Conservation (phyloP, 345 rosid species). For the Corymbia maculata region DNA sequence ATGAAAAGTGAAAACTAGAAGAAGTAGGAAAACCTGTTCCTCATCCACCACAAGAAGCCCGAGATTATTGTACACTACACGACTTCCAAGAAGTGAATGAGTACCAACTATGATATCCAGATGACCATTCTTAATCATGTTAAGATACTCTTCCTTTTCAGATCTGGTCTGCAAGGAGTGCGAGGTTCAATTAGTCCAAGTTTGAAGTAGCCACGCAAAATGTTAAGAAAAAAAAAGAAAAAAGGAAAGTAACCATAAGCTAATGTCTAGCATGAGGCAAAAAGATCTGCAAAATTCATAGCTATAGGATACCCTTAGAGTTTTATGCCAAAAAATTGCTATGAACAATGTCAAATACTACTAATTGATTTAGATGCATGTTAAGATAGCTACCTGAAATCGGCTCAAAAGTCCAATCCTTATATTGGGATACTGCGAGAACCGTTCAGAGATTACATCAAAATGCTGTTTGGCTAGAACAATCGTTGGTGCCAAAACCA, state of each 20-base stretch:
- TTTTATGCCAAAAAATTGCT: neutral
- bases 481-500: conserved; percentile 94
- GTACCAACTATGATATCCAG: conserved; percentile 87
- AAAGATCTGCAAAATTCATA: neutral
- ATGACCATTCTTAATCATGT: conserved; percentile 69
- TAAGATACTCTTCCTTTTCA: conserved; percentile 62
- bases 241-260: neutral
- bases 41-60: conserved; percentile 98
- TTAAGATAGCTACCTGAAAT: conserved; percentile 59
- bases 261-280: neutral
- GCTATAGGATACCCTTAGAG: neutral
- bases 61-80: conserved; percentile 78
- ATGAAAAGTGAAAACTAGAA: neutral
- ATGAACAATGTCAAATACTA: neutral
- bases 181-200: conserved; percentile 11
- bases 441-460: conserved; percentile 75
- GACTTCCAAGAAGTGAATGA: conserved; percentile 93
- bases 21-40: conserved; percentile 71
- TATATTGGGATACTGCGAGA: conserved; percentile 47
- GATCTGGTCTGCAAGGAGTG: conserved; percentile 56
- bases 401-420: conserved; percentile 85
- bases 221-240: neutral
- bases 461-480: conserved; percentile 95
- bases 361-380: neutral
- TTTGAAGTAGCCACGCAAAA: neutral